Conservation (phyloP, 2,329 filamentous ascomycete genomes). For the Epichloe uncinata region DNA sequence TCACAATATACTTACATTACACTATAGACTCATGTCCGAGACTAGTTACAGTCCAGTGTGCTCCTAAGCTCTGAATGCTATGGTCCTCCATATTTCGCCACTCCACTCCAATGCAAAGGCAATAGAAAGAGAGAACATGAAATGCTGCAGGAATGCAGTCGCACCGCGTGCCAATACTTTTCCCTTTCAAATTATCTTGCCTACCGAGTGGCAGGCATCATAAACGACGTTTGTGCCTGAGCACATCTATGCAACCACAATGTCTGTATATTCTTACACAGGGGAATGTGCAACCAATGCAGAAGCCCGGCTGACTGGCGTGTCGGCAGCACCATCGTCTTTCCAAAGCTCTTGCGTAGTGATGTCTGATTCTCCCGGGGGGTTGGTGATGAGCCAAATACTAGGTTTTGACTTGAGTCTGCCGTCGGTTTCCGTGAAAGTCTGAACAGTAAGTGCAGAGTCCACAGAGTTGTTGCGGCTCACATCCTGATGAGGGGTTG, state of each 20-base stretch:
- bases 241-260: neutral
- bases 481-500: slow-evolving; percentile 7
- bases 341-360: neutral
- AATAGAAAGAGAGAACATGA: neutral
- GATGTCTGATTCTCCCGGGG: neutral
- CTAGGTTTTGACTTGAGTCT: slow-evolving; percentile 8
- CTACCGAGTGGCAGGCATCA: neutral
- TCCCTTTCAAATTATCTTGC: neutral
- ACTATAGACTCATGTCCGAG: too few species aligned
- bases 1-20: too few species aligned
- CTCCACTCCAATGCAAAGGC: neutral
- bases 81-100: neutral
- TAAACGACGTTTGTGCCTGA: neutral
- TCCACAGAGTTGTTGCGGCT: slow-evolving; percentile 12
- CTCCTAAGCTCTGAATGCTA: too few species aligned
- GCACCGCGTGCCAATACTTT: neutral
- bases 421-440: slow-evolving; percentile 8
- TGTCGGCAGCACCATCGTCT: neutral
- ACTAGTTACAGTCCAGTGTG: too few species aligned
- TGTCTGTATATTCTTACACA: neutral
- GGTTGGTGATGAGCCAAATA: slow-evolving; percentile 4
- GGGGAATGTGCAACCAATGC: neutral
- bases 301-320: neutral
- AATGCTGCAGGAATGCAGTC: neutral
- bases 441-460: slow-evolving; percentile 11